Evolutionary conservation across 2,329 filamentous ascomycete genomes (phyloP), one percentile per base, ranked within the genome.

Genomic region (Didymella sp.): DNA sequence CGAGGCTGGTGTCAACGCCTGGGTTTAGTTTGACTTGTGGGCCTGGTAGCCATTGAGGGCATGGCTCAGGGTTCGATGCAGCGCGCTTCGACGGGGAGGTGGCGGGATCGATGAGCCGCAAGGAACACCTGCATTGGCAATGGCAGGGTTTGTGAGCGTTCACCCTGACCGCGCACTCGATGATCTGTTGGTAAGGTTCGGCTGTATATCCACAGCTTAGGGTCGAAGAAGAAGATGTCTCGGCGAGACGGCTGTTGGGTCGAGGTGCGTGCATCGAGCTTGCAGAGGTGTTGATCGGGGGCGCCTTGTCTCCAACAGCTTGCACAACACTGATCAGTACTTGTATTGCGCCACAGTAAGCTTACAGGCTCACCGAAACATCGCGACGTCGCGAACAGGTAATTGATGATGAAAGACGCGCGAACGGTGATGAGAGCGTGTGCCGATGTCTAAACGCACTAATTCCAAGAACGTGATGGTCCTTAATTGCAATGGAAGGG

Each of bases 1-100:
- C 43, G 30, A 57, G 52, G 47, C 38, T 57, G 48, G 54, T 40
- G 42, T 45, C 54, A 52, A 57, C 48, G 25, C 52, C 54, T 44
- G 43, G 24, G 44, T 51, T 30, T 48, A 48, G 44, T 33, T 43
- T 30, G 38, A 52, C 15, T 19, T 6, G 43, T 38, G 48, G 37
- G 31, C 25, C 48, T n/a, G 6, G 11, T n/a, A 17, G 37, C 22
- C 28, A 47, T 33, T 11, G 37, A 24, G 21, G 21, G 13, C 30
- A 45, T 52, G 28, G 54, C 54, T 52, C 43, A 57, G 48, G 54
- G 30, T 33, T 44, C 40, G 54, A 43, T 48, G 48, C 43, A 48
- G 48, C 31, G 25, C 43, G 44, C 37, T 37, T 52, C 25, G 42
- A 52, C 30, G 30, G 42, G 47, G 41, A 24, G 6, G 47, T 17